A percentile compares a stretch with the other conserved stretches of the same genome.
phyloP scores from a whole-genome alignment of 352 stramenopile species.

The Phytophthora cajani region DNA sequence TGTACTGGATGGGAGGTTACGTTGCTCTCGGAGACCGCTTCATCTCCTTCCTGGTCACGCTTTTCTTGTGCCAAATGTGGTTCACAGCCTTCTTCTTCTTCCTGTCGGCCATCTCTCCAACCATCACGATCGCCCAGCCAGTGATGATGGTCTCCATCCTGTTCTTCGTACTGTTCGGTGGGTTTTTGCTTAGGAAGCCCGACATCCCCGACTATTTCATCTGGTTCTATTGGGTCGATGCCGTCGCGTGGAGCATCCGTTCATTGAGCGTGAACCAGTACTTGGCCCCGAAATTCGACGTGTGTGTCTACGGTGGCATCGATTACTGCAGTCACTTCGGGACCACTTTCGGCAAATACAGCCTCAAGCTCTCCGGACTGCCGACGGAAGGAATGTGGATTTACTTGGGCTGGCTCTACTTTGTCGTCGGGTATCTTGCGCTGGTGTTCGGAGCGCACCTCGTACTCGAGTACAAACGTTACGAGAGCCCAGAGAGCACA shows the following conservation, averaged over 20 bases:
- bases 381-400: constrained; percentile 57
- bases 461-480: constrained; percentile 60
- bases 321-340: constrained; percentile 58
- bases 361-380: constrained; percentile 58
- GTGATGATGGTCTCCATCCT: constrained; percentile 67
- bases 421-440: constrained; percentile 53
- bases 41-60: constrained; percentile 66
- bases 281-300: constrained; percentile 42
- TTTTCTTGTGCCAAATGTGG: constrained; percentile 73
- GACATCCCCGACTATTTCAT: constrained; percentile 71
- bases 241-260: constrained; percentile 71
- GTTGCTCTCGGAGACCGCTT: constrained; percentile 50
- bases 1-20: constrained; percentile 93
- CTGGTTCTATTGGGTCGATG: constrained; percentile 86
- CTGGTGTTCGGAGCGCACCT: constrained; percentile 48
- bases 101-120: constrained; percentile 53
- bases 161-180: constrained; percentile 69
- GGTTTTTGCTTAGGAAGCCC: constrained; percentile 65
- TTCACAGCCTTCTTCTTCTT: constrained; percentile 80
- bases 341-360: constrained; percentile 52
- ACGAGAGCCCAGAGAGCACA: constrained; percentile 57
- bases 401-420: constrained; percentile 66
- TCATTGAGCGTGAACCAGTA: constrained; percentile 76
- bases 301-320: constrained; percentile 55
- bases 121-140: constrained; percentile 61